Conservation (phyloP, 129 eudicot species). For the Kitagawia praeruptora region DNA sequence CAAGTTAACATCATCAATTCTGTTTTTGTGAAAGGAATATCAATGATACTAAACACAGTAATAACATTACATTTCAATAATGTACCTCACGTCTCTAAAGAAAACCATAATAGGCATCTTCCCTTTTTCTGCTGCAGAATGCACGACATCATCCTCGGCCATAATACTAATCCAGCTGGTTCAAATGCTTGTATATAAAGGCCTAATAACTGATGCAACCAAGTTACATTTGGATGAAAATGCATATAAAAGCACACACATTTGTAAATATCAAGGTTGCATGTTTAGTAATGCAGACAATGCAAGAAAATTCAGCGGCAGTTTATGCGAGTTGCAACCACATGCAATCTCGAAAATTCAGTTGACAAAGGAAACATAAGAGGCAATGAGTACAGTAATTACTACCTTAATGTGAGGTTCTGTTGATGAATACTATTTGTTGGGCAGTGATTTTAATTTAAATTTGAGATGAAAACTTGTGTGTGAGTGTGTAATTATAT, state of each 20-base stretch:
- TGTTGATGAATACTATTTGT: background rate
- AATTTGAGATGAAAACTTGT: background rate
- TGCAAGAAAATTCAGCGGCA: background rate
- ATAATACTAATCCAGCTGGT: background rate
- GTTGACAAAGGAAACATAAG: background rate
- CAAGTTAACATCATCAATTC: too few species aligned
- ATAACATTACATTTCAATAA: background rate
- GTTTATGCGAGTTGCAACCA: background rate
- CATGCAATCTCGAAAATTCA: background rate
- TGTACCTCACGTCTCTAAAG: background rate
- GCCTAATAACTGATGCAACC: background rate
- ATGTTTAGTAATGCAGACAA: too few species aligned
- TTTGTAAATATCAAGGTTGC: too few species aligned
- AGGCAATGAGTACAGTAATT: background rate
- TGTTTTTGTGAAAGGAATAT: background rate
- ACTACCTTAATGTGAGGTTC: background rate
- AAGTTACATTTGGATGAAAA: background rate
- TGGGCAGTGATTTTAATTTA: background rate
- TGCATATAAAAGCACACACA: background rate
- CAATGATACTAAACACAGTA: background rate
- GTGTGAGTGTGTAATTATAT: too few species aligned
- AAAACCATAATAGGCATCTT: slow-evolving; percentile 1
- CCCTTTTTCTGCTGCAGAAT: background rate
- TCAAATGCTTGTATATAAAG: background rate
- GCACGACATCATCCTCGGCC: background rate